Evolutionary conservation across 441 rosid species (phyloP).

Genomic region (Viola pubescens): DNA sequence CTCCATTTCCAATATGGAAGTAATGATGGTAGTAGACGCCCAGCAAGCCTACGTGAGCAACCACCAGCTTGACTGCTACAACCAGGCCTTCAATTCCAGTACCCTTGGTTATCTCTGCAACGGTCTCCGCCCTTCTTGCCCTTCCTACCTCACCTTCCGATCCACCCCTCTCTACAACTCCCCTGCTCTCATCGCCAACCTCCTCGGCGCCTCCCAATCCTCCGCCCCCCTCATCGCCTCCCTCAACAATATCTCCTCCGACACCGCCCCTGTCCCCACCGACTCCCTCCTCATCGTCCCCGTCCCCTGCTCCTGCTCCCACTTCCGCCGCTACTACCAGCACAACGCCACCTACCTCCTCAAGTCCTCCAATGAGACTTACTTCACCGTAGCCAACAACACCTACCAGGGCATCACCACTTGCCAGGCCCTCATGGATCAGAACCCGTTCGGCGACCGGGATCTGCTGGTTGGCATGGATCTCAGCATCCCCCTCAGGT

Average conservation of each 20-base stretch:
- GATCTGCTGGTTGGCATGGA: slow-evolving; percentile 20
- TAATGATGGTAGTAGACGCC: slow-evolving; percentile 10
- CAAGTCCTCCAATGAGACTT: slow-evolving; percentile 21
- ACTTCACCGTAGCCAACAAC: slow-evolving; percentile 50
- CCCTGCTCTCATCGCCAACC: slow-evolving; percentile 33
- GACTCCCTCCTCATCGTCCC: slow-evolving; percentile 43
- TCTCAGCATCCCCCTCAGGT: slow-evolving; percentile 57
- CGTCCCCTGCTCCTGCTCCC: slow-evolving; percentile 53
- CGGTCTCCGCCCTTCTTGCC: slow-evolving; percentile 39
- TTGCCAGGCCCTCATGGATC: slow-evolving; percentile 65
- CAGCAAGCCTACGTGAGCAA: slow-evolving; percentile 59
- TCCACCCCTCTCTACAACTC: slow-evolving; percentile 42
- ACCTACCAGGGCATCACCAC: slow-evolving; percentile 83
- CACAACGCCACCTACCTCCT: slow-evolving; percentile 52
- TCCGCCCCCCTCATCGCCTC: slow-evolving; percentile 39
- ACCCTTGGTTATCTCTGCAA: slow-evolving; percentile 61
- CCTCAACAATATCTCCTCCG: slow-evolving; percentile 51
- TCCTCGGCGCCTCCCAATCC: slow-evolving; percentile 23
- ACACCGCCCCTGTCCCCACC: slow-evolving; percentile 28
- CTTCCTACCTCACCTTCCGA: slow-evolving; percentile 71
- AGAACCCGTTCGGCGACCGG: slow-evolving; percentile 32
- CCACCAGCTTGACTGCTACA: slow-evolving; percentile 35
- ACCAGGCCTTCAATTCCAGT: slow-evolving; percentile 18
- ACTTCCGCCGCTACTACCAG: slow-evolving; percentile 49
- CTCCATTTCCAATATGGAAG: neutral